Evolutionary conservation across 306 rosid genomes (phyloP), one percentile per base, ranked within the genome.

Genomic region (Oxytropis ochrocephala): DNA sequence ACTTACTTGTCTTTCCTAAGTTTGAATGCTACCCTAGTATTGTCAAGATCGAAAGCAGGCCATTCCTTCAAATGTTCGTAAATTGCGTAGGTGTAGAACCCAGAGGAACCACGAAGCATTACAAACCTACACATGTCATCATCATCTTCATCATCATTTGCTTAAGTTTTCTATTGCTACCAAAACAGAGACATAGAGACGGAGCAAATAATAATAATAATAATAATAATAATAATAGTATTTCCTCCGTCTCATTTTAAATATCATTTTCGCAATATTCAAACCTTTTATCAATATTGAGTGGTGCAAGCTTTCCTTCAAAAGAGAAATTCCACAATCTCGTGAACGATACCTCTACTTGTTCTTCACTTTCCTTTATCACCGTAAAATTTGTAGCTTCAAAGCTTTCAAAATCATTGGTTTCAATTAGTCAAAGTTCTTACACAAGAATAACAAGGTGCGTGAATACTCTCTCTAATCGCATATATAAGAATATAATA

Each of bases 281-380:
- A 24, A 24, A 93, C 98, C 98, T 90, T 84, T 88, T 93, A 82
- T 93, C 96, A 43, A 93, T 84, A 38, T 85, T 90, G 60, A 93
- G 76, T 36, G 98, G 98, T 4, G 86, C 89, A 69, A 61, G 70
- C 72, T 84, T 80, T 42, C 97, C 92, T 56, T 82, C 79, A 1
- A 86, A 91, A 13, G 94, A 85, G 13, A 66, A 69, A 81, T 81
- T 83, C 98, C 98, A 93, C 19, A 9, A 85, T 83, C 96, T 90
- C 32, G 79, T 73, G 74, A 90, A 93, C 6, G 97, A 93, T 30
- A 93, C 66, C 74, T 90, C 98, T 0, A 90, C 87, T 75, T 88
- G 98, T 55, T 93, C 96, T 60, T 87, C 96, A 66, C 55, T 90
- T 71, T 85, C 74, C 47, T 88, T 82, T 56, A 90, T 67, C 67